These are phyloP conservation scores for Thalassiosira livingstoniorum DNA, from an alignment of 352 stramenopile genomes.

Conservation along the genomic window DNA sequence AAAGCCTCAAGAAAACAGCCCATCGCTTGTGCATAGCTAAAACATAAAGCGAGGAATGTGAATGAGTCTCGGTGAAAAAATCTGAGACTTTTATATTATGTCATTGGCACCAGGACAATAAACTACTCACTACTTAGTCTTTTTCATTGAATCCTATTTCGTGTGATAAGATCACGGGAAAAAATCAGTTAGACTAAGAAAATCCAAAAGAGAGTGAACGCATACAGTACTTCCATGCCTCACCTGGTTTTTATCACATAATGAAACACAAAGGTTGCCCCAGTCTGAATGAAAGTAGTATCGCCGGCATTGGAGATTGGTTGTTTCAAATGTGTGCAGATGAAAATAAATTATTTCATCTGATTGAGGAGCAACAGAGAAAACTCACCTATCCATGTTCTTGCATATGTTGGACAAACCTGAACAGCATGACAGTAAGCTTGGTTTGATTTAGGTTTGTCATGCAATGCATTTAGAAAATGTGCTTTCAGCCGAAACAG, in stretches of 20 bases:
- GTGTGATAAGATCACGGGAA: no score
- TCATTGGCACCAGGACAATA: no score
- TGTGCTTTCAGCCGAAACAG: constrained; percentile 85
- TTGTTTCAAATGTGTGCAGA: background rate
- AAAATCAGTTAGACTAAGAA: no score
- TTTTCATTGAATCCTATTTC: no score
- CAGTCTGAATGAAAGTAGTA: constrained; percentile 45
- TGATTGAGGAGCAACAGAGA: no score
- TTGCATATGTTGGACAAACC: constrained; percentile 79
- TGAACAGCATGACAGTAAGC: constrained; percentile 84
- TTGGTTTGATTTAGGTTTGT: constrained; percentile 83
- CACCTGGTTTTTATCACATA: constrained; percentile 54
- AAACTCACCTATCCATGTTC: constrained; percentile 78
- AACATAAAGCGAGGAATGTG: background rate
- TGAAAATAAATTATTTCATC: no score
- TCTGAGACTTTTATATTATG: no score
- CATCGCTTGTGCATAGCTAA: constrained; percentile 50
- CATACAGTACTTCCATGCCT: no score
- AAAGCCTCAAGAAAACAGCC: constrained; percentile 83
- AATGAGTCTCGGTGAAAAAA: no score
- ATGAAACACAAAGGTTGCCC: constrained; percentile 80
- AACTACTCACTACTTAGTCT: no score
- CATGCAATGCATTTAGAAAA: constrained; percentile 78
- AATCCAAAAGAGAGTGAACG: no score
- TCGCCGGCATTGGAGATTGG: background rate